Evolutionary conservation across 2,329 filamentous ascomycete genomes (phyloP), one percentile per base, ranked within the genome.

Genomic region (Penicillium expansum): DNA sequence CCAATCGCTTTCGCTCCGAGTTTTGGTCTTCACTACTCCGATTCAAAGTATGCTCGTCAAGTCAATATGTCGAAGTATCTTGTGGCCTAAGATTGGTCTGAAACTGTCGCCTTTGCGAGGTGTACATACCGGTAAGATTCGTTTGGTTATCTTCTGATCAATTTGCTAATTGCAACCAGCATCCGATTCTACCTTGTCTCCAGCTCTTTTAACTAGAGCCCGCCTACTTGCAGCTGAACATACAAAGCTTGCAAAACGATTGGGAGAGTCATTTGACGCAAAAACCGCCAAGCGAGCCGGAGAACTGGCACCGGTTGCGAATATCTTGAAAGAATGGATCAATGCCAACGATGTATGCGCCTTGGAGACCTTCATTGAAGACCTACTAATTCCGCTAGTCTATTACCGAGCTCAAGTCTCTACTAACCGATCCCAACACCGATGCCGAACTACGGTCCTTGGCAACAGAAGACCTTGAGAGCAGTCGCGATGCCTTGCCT

Each of bases 401-500:
- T 48, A 76, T 86, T 52, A 58, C 71, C 48, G 94, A 97, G 74
- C 83, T 99, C 51, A 85, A 87, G 11, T 80, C 86, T 9, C 82
- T 99, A 52, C 86, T 95, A 11, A 77, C 82, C n/a, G 91, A 96
- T 62, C 76, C 80, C 2, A 72, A 76, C 20, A 82, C 83, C 60
- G 85, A 88, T 63, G 64, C 79, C 1, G 85, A 87, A 65, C 75
- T 89, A 56, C 81, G 79, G 53, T 75, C 80, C 30, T 77, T 88
- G 43, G 86, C 86, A 7, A 72, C 80, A 39, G 82, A 86, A 53
- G 94, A 99, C 71, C 81, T 97, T 9, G 77, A 79, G n/a, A 74
- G 82, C 3, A 91, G 90, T 11, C 78, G 82, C 16, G 75, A 80
- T 6, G 79, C 83, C 56, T 82, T 97, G 24, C 80, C 82, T 3